Base-by-base conservation (phyloP, 1,284 basidiomycete species). In the Ganoderma boninense region DNA sequence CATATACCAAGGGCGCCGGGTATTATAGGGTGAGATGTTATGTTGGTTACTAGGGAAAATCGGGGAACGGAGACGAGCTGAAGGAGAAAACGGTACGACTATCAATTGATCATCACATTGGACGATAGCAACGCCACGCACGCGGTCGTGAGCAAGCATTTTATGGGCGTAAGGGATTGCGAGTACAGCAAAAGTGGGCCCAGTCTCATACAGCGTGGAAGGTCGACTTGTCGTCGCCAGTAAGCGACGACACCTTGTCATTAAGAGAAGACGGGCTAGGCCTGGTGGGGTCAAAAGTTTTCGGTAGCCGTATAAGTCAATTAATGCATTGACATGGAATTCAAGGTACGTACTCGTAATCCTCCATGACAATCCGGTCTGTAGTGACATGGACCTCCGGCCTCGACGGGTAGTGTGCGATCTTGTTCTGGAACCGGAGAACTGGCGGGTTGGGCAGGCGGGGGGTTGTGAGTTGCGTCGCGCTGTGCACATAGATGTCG, bases 321-420 rank as follows among this genome's bases (percentile, higher is more conserved):
- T 10, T n/a, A 26, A 11, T 29, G 23, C 26, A 23, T 57, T 26
- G 23, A 49, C 14, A 20, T 2, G 52, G 32, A 54, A 40, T 35
- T 1, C 52, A 23, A 8, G 44, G 35, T 20, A 75, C 77, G 64
- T 67, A 79, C 79, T 70, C 73, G 65, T 74, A 82, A 73, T 84
- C 83, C 46, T 81, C 76, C 79, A 84, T 81, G 42, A 87, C 87
- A 69, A 90, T 87, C 69, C 88, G 87, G 77, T 90, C 88, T 23
- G 88, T 90, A 14, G 87, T 88, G 62, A 90, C 87, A 65, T 84
- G 84, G 52, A 90, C 85, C 80, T 89, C 87, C 18, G 85, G 87
- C 46, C 85, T 84, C n/a, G 80, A 79, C 32, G 72, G 71, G 65
- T 65, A 70, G 18, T 74, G 72, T 14, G 67, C 62, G 44, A 60